Evolutionary conservation across 495 filamentous ascomycete species (phyloP).

Genomic region (Talaromyces proteolyticus): DNA sequence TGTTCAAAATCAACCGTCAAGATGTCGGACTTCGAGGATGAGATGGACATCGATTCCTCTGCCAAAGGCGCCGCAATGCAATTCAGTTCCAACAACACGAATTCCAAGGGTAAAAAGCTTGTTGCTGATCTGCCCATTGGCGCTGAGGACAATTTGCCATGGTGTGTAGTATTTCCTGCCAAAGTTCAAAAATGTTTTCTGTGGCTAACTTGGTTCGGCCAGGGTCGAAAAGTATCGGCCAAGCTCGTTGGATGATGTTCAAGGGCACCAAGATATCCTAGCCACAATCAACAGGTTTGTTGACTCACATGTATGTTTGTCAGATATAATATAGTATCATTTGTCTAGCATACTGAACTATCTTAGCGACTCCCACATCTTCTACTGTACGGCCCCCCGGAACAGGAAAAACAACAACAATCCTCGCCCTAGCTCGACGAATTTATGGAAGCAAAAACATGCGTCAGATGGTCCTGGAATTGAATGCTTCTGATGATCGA

Average conservation of each 20-base stretch:
- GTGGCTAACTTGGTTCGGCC: slow-evolving; percentile 2
- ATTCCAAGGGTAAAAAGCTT: slow-evolving; percentile 81
- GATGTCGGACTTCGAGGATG: slow-evolving; percentile 92
- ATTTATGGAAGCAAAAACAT: slow-evolving; percentile 93
- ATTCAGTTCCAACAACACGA: slow-evolving; percentile 51
- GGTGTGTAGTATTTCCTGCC: slow-evolving; percentile 43
- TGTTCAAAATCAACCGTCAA: too few relatives aligned
- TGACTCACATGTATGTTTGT: slow-evolving; percentile 63
- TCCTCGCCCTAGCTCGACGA: slow-evolving; percentile 81
- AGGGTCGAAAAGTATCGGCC: slow-evolving; percentile 99
- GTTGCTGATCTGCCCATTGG: slow-evolving; percentile 90
- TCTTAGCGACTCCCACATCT: slow-evolving; percentile 81
- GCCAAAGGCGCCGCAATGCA: slow-evolving; percentile 50
- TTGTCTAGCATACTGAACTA: slow-evolving; percentile 8
- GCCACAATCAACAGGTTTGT: slow-evolving; percentile 97
- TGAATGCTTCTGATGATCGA: slow-evolving; percentile 95
- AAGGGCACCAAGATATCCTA: slow-evolving; percentile 96
- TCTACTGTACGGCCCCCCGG: slow-evolving; percentile 96
- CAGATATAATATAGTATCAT: neutral
- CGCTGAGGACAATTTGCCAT: slow-evolving; percentile 91
- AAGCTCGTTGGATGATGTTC: slow-evolving; percentile 81
- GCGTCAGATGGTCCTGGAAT: slow-evolving; percentile 95
- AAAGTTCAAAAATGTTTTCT: neutral
- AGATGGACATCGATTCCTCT: slow-evolving; percentile 75
- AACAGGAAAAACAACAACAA: slow-evolving; percentile 94